Conservation (phyloP, 1,139 yeast species). For the Lodderomyces oxycetoniae region DNA sequence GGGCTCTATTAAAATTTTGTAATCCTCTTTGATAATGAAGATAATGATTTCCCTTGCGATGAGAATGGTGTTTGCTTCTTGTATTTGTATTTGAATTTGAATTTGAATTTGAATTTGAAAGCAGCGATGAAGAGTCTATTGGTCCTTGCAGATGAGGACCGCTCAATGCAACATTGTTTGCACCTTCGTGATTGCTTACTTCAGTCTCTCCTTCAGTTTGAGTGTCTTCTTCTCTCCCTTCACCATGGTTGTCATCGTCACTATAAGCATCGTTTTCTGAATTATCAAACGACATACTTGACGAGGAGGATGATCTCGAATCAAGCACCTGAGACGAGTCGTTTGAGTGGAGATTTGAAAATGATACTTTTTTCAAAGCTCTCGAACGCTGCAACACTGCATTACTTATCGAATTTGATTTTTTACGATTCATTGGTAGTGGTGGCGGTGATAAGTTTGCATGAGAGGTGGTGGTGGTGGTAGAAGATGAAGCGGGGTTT, state of each 20-base stretch:
- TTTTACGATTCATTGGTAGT: constrained; percentile 7
- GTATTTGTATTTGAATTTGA: too few species aligned
- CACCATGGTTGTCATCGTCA: constrained; percentile 4
- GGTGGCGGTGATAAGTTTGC: constrained; percentile 3
- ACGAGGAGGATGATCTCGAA: constrained; percentile 8
- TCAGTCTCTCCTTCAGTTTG: too few species aligned
- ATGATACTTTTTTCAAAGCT: constrained; percentile 13
- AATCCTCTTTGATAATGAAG: too few species aligned
- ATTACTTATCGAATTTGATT: constrained; percentile 14
- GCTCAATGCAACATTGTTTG: constrained; percentile 9
- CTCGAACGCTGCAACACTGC: constrained; percentile 12
- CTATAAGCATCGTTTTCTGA: constrained; percentile 6
- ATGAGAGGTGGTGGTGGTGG: too few species aligned
- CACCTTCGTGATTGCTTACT: constrained; percentile 3
- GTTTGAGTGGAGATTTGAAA: constrained; percentile 13
- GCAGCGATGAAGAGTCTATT: too few species aligned
- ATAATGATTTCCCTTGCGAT: too few species aligned
- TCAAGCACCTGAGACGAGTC: constrained; percentile 12
- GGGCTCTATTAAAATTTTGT: too few species aligned
- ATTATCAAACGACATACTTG: constrained; percentile 3
- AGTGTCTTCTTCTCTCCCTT: too few species aligned
- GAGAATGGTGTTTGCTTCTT: too few species aligned
- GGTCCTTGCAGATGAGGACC: constrained; percentile 9
- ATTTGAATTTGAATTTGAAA: too few species aligned
- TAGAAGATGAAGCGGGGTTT: too few species aligned